Percentiles rank a stretch among this genome's conserved stretches.
These are phyloP conservation scores for Hordeum pubiflorum DNA, from an alignment of 202 grass and related monocot genomes.

Conservation along the genomic window DNA sequence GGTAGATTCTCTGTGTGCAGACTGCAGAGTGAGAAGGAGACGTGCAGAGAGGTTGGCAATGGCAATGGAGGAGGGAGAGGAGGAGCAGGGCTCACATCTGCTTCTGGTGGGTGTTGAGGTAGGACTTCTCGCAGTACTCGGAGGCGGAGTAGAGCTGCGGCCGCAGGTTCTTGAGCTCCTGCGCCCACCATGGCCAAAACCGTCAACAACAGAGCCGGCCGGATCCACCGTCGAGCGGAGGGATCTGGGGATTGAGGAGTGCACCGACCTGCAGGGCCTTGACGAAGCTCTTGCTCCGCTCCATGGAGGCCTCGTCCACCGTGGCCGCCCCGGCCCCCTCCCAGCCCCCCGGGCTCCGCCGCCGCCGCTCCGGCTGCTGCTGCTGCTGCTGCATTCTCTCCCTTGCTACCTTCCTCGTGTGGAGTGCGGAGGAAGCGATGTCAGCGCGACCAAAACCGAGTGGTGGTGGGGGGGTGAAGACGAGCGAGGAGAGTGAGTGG, in stretches of 20 bases:
- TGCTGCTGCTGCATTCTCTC: slow-evolving; percentile 31
- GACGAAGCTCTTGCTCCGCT: slow-evolving; percentile 97
- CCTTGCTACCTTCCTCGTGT: background rate
- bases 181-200: background rate
- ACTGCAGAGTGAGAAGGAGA: background rate
- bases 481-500: background rate
- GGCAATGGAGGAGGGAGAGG: background rate
- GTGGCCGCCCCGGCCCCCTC: slow-evolving; percentile 36
- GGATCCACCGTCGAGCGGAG: background rate
- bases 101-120: slow-evolving; percentile 76
- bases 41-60: background rate
- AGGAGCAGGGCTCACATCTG: slow-evolving; percentile 50
- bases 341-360: background rate
- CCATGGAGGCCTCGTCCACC: slow-evolving; percentile 88
- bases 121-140: slow-evolving; percentile 94
- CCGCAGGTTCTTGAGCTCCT: slow-evolving; percentile 95
- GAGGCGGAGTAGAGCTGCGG: slow-evolving; percentile 96
- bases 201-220: slow-evolving; percentile 2
- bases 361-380: background rate
- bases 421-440: slow-evolving; percentile 19
- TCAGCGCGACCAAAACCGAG: background rate
- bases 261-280: slow-evolving; percentile 69
- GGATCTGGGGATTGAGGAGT: slow-evolving; percentile 11
- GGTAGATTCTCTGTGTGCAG: background rate
- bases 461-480: background rate